A percentile compares a stretch with the other conserved stretches of the same genome.
phyloP scores from a whole-genome alignment of 179 eudicot species.

The Beta macrorhiza region DNA sequence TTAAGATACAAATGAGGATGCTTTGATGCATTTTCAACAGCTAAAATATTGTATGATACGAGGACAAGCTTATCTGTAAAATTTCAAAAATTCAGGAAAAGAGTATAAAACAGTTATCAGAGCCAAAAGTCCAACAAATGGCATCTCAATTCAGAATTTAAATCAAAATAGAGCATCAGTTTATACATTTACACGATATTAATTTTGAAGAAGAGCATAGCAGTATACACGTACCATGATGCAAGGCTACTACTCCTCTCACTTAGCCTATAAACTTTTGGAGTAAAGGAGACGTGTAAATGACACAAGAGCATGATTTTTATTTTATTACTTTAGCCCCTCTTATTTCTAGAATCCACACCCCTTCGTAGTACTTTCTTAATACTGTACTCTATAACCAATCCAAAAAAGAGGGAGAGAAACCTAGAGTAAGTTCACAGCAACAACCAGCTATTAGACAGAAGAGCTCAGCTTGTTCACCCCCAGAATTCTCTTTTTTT shows the following conservation, averaged over 20 bases:
- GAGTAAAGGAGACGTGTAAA: not conserved
- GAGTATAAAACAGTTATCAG: not conserved
- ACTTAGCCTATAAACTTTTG: not conserved
- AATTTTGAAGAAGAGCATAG: not conserved
- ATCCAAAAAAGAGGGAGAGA: not conserved
- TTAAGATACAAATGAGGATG: slow-evolving; percentile 62
- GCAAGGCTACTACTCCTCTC: not conserved
- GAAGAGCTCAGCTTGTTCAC: not conserved
- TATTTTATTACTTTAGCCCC: not conserved
- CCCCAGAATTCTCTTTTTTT: no score
- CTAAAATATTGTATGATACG: slow-evolving; percentile 81
- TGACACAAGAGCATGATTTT: not conserved
- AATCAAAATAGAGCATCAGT: not conserved
- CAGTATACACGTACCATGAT: not conserved
- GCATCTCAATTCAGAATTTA: slow-evolving; percentile 4
- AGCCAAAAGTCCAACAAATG: slow-evolving; percentile 10
- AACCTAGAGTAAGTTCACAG: not conserved
- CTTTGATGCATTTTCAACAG: slow-evolving; percentile 75
- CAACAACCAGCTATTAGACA: not conserved
- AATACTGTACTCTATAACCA: no score
- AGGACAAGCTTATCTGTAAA: slow-evolving; percentile 66
- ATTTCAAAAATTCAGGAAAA: slow-evolving; percentile 14
- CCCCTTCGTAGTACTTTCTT: not conserved
- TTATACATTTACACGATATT: not conserved
- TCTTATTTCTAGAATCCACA: not conserved